Base-by-base conservation (phyloP, 2,329 filamentous ascomycete genomes). In the Beauveria varroae region DNA sequence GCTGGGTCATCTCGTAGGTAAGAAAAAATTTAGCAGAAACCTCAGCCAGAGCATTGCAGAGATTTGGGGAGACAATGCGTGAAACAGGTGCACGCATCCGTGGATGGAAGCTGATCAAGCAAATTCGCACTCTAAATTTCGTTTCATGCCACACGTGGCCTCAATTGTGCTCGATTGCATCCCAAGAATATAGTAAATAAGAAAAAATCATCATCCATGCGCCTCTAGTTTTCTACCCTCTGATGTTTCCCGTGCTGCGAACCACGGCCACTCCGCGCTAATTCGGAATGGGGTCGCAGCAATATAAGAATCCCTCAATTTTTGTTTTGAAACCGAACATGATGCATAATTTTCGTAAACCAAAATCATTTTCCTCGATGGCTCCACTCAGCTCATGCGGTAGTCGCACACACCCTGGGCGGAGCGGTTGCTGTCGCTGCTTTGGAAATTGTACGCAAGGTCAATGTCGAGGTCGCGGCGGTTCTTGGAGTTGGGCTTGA, bases 401-500 rank as follows among this genome's bases (percentile, higher is more conserved):
- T 97, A 99, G 68, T 86, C 81, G 75, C 88, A 90, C 64, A 78
- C 73, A 61, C 92, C 93, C 70, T 86, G 75, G 5, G 86, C 85
- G 63, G 80, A 77, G 67, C 95, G 85, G 65, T 82, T 88, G 37
- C 78, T 75, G 72, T 98, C 93, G 28, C 86, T 77, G 3, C 92
- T 90, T 70, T 91, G 83, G 57, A 97, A 84, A 70, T 86, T 82
- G 79, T 98, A 98, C 51, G 86, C 81, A 71, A 99, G 85, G 70
- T 84, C 86, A 72, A 99, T 96, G 75, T 99, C 95, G 60, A 99
- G 82, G 74, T 99, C 95, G 67, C 95, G 88, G 74, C 89, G 87
- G 81, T 99, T 98, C 84, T 95, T 93, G 65, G 89, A 83, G 74
- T 96, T 99, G 58, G 95, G 95, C 76, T 87, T 89, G 79, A 93